Evolutionary conservation across 1,284 basidiomycete species (phyloP).

Genomic region (Porogramme epimiltina): DNA sequence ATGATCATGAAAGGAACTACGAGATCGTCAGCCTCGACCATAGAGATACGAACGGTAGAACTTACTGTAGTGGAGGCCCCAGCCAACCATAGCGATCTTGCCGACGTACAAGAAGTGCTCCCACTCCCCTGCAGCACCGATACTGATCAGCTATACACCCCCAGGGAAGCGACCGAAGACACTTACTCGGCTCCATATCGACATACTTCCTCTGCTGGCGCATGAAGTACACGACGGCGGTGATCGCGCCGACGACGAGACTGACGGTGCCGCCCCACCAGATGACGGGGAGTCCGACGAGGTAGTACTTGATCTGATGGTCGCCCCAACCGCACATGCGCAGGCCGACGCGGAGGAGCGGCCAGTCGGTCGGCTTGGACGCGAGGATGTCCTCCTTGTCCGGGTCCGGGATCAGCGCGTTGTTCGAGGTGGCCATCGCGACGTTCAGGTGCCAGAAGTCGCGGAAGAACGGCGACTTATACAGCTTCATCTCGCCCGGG

Average conservation of each 20-base stretch:
- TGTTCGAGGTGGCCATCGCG: constrained; percentile 99
- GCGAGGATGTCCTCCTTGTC: constrained; percentile 99
- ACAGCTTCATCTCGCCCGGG: constrained; percentile 78
- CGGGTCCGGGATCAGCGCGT: constrained; percentile 94
- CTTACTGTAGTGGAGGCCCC: constrained; percentile 89
- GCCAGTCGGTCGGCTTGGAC: constrained; percentile 93
- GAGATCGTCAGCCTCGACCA: background rate
- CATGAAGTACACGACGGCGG: constrained; percentile 74
- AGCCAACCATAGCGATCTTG: constrained; percentile 90
- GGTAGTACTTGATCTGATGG: constrained; percentile 87
- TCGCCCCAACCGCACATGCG: constrained; percentile 99
- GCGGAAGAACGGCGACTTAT: constrained; percentile 90
- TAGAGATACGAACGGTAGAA: constrained; percentile 7
- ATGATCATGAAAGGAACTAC: constrained; percentile 94
- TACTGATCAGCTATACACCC: too few relatives aligned
- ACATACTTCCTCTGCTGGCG: constrained; percentile 87
- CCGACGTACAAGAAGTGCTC: constrained; percentile 93
- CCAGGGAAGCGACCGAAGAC: too few relatives aligned
- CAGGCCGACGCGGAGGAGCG: constrained; percentile 84
- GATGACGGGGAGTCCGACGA: constrained; percentile 90
- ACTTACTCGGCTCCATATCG: constrained; percentile 90
- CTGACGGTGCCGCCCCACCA: constrained; percentile 87
- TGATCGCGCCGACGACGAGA: constrained; percentile 57
- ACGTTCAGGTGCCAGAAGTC: constrained; percentile 99
- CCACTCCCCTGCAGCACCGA: too few relatives aligned